Evolutionary conservation across 306 rosid species (phyloP).

Genomic region (Senna siamea): DNA sequence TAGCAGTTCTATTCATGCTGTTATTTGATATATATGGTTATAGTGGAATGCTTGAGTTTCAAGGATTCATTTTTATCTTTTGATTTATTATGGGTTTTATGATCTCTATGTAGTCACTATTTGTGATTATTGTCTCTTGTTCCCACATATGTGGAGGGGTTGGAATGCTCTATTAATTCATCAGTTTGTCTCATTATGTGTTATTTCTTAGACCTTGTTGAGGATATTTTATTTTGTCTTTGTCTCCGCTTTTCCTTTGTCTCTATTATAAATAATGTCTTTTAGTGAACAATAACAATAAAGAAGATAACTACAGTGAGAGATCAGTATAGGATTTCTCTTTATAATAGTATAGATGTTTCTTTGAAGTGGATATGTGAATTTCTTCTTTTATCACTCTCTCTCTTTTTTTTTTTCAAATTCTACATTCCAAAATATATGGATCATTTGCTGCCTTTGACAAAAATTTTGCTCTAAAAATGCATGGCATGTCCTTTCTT

Average conservation of each 20-base stretch:
- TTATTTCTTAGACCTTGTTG: background rate
- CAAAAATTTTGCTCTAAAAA: background rate
- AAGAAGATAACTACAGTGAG: background rate
- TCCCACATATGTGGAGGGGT: slow-evolving; percentile 1
- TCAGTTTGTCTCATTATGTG: background rate
- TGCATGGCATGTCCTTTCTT: slow-evolving; percentile 5
- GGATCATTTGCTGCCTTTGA: slow-evolving; percentile 9
- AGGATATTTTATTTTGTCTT: slow-evolving; percentile 15
- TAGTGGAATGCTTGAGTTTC: background rate
- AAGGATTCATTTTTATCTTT: background rate
- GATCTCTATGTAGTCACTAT: no score
- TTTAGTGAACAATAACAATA: background rate
- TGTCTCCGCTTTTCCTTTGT: background rate
- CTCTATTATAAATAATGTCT: no score
- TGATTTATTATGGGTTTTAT: no score
- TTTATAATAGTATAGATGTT: no score
- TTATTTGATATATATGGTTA: background rate
- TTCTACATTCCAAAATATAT: background rate
- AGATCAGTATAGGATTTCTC: background rate
- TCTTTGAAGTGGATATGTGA: no score
- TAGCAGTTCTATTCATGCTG: slow-evolving; percentile 6
- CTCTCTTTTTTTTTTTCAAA: background rate
- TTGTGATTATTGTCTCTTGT: background rate
- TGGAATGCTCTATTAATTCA: slow-evolving; percentile 2
- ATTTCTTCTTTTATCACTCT: background rate